Evolutionary conservation across 371 early-diverging fungal species (phyloP).

Genomic region (Mortierella sp.): DNA sequence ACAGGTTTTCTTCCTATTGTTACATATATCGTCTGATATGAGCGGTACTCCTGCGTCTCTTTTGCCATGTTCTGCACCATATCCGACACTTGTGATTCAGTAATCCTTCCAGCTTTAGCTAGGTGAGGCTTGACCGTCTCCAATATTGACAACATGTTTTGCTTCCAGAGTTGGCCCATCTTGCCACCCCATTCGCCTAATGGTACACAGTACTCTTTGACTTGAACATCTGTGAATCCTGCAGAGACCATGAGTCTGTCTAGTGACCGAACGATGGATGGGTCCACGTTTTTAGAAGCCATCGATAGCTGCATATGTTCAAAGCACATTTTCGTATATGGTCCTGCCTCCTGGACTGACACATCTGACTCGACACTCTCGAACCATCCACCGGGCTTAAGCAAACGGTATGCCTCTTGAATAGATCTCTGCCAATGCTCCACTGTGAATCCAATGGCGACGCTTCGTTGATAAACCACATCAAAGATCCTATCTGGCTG

Average conservation of each 20-base stretch:
- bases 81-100: constrained; percentile 35
- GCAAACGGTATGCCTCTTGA: constrained; percentile 39
- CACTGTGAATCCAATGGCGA: constrained; percentile 59
- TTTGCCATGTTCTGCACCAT: constrained; percentile 16
- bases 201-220: constrained; percentile 44
- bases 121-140: constrained; percentile 40
- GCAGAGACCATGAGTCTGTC: constrained; percentile 27
- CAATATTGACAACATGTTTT: constrained; percentile 36
- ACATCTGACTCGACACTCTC: constrained; percentile 52
- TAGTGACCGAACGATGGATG: constrained; percentile 23
- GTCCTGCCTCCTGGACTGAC: constrained; percentile 37
- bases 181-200: constrained; percentile 46
- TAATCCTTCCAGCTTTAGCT: constrained; percentile 27
- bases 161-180: constrained; percentile 43
- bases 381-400: constrained; percentile 52
- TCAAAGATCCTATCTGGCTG: constrained; percentile 39
- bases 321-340: constrained; percentile 25
- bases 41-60: constrained; percentile 20
- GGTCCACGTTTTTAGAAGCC: constrained; percentile 34
- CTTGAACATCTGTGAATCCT: constrained; percentile 39
- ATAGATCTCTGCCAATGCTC: constrained; percentile 50
- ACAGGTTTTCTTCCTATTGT: constrained; percentile 44
- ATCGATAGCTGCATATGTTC: constrained; percentile 40
- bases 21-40: constrained; percentile 47
- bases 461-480: constrained; percentile 50